Evolutionary conservation across 345 rosid genomes (phyloP).

Genomic region (Cardamine occulta): DNA sequence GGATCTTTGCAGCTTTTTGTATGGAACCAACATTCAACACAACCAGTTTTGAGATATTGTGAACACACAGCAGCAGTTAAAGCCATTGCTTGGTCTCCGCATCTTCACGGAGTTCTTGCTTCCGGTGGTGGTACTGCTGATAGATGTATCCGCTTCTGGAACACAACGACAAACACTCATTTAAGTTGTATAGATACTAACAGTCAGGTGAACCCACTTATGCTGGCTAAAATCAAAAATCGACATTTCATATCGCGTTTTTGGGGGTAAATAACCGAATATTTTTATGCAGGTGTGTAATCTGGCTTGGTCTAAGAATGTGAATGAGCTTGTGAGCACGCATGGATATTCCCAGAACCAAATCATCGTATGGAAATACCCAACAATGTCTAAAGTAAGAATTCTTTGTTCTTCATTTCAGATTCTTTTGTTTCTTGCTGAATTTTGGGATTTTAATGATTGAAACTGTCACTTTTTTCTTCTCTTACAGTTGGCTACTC

Average conservation of each 20-base stretch:
- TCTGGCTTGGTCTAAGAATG: conserved; percentile 98
- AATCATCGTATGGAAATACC: conserved; percentile 97
- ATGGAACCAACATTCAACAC: conserved; percentile 97
- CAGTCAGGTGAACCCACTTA: conserved; percentile 68
- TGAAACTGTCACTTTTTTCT: background rate
- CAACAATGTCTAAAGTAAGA: conserved; percentile 92
- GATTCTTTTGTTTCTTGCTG: conserved; percentile 4
- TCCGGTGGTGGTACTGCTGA: conserved; percentile 99
- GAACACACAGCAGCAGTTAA: conserved; percentile 99
- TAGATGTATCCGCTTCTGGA: conserved; percentile 98
- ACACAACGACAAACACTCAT: conserved; percentile 87
- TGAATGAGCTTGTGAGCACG: conserved; percentile 96
- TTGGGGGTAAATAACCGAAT: background rate
- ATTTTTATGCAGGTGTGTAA: conserved; percentile 74
- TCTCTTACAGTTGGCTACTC: conserved; percentile 84
- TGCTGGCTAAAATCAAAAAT: background rate
- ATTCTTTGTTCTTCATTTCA: background rate
- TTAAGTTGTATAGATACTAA: conserved; percentile 92
- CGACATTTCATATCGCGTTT: background rate
- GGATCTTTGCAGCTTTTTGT: conserved; percentile 74
- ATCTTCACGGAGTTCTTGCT: conserved; percentile 96
- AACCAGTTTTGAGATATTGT: conserved; percentile 84
- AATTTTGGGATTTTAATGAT: background rate
- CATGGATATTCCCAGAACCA: conserved; percentile 99
- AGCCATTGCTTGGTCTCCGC: conserved; percentile 99